Evolutionary conservation across 1,284 basidiomycete genomes (phyloP).

Genomic region (Rhodotorula sp.): DNA sequence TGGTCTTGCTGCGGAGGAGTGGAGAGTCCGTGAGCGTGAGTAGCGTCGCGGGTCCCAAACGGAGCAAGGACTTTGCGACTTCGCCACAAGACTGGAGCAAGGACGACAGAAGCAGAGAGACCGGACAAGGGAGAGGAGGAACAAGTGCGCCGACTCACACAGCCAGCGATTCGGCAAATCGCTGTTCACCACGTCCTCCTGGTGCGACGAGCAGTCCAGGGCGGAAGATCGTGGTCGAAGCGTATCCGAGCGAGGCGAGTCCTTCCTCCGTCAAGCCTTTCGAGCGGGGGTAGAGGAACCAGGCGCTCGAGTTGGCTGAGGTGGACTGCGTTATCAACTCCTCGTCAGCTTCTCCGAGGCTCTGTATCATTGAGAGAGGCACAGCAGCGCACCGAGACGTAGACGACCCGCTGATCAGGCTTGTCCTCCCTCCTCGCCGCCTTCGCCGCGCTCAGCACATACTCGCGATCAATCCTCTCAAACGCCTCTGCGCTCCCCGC

Average conservation of each 20-base stretch:
- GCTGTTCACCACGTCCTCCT: conserved; percentile 51
- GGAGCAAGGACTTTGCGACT: too few species aligned
- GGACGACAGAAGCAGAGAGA: background rate
- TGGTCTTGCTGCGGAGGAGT: conserved; percentile 44
- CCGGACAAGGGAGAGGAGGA: background rate
- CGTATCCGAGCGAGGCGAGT: conserved; percentile 64
- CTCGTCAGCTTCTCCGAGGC: background rate
- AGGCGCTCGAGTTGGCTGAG: conserved; percentile 57
- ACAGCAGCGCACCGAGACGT: conserved; percentile 59
- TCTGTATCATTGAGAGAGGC: background rate
- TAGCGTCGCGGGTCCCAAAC: background rate
- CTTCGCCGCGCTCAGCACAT: conserved; percentile 67
- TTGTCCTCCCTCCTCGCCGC: conserved; percentile 59
- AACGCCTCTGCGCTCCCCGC: conserved; percentile 66
- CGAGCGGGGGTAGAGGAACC: conserved; percentile 56
- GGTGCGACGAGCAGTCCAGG: conserved; percentile 57
- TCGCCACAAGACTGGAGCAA: too few species aligned
- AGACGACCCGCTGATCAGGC: conserved; percentile 61
- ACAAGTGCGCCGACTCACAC: conserved; percentile 49
- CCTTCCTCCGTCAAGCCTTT: conserved; percentile 64
- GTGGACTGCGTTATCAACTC: conserved; percentile 50
- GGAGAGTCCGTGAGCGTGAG: too few species aligned
- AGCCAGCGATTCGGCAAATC: conserved; percentile 53
- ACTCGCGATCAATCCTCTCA: conserved; percentile 72
- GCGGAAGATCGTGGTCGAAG: conserved; percentile 66